Evolutionary conservation across 2,329 filamentous ascomycete genomes (phyloP), one percentile per base, ranked within the genome.

Genomic region (Monosporascus sp.): DNA sequence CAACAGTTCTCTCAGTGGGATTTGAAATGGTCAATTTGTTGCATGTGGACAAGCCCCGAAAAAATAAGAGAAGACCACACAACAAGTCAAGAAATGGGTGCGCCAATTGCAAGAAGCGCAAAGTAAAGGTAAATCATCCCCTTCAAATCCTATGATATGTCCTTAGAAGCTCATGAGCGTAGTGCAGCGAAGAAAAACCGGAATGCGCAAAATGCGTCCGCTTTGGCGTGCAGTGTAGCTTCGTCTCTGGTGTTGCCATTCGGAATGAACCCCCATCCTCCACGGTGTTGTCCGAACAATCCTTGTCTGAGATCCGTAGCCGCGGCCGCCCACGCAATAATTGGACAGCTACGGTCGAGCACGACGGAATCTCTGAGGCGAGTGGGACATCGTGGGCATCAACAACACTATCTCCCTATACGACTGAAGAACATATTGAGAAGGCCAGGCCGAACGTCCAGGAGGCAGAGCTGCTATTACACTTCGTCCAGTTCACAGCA

Each of bases 161-260:
- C 17, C 15, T 7, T 26, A 7, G 20, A 14, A 18, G 22, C 37
- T 35, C 22, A 49, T n/a, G 37, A 44, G 14, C 22, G 28, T n/a
- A 68, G 66, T 68, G 66, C 47, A 64, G 67, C 55, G 66, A 68
- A 57, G 62, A 65, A 37, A 67, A 65, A 55, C 66, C 66, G 15
- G 58, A 63, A 24, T 68, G 66, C 53, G 58, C 59, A 48, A 68
- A 67, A 58, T 68, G 66, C 57, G 56, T 66, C 28, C 66, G 63
- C 45, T 68, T 68, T 53, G 63, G 63, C 44, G 62, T 67, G 28
- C 58, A 61, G 20, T 68, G 65, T 52, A 62, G 64, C 49, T 67
- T 64, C 41, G 41, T 20, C 62, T 20, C 63, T 58, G 50, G 51
- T 7, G 18, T 17, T 15, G 5, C 37, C n/a, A 41, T 44, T n/a